Evolutionary conservation across 805 yeast genomes (phyloP).

Genomic region (Kodamaea kaohsiungensis): DNA sequence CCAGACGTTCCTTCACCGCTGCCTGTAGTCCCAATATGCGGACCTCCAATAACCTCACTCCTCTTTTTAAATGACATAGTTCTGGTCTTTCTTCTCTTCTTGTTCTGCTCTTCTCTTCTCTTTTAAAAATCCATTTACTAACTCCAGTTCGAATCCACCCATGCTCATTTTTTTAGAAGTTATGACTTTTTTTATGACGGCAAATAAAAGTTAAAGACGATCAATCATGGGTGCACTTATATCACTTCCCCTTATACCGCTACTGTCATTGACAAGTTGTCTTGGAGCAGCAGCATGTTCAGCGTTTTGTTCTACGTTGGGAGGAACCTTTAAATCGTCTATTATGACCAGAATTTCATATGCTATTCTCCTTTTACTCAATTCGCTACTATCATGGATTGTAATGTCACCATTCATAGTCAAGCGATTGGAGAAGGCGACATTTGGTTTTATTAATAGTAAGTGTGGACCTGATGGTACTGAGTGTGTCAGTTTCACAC

Average conservation of each 20-base stretch:
- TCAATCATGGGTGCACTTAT: slow-evolving; percentile 61
- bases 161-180: not conserved
- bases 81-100: not conserved
- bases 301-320: slow-evolving; percentile 50
- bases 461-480: slow-evolving; percentile 73
- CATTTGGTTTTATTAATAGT: slow-evolving; percentile 66
- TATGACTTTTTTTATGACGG: not conserved
- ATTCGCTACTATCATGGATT: slow-evolving; percentile 89
- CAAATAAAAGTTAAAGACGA: not conserved
- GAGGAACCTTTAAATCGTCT: slow-evolving; percentile 70
- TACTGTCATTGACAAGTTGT: slow-evolving; percentile 61
- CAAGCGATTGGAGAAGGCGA: slow-evolving; percentile 67
- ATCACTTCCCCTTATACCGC: slow-evolving; percentile 68
- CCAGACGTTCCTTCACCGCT: not conserved
- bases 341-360: slow-evolving; percentile 84
- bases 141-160: not conserved
- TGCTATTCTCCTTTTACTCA: slow-evolving; percentile 73
- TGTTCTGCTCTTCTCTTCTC: not conserved
- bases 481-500: slow-evolving; percentile 84
- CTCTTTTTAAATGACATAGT: slow-evolving; percentile 45
- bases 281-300: slow-evolving; percentile 75
- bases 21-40: not conserved
- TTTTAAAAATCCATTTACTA: not conserved
- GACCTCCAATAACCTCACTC: slow-evolving; percentile 34
- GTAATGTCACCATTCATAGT: slow-evolving; percentile 81